Base-by-base conservation (phyloP, 2,329 filamentous ascomycete genomes). In the Pyricularia grisea region DNA sequence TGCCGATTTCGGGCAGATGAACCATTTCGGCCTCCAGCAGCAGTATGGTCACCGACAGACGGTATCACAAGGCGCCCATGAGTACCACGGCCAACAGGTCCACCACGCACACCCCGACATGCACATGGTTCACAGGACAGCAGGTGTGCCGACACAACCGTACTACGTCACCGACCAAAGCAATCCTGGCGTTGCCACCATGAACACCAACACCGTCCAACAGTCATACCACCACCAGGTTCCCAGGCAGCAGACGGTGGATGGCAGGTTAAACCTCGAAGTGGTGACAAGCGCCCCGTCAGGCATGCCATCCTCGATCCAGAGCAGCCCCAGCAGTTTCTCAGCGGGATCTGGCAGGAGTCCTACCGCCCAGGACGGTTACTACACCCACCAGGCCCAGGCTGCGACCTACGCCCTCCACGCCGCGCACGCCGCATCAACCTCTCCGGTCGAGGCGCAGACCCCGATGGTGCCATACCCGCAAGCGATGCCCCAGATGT, bases 151-250 rank as follows among this genome's bases (percentile, higher is more conserved):
- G 3, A 76, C 80, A 66, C 81, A 82, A 68, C 66, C 33, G 25
- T 87, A 83, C 75, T 90, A 88, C 73, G 81, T 89, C 33, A 84
- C 87, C 0, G 87, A 90, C 69, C 85, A 88, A 72, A 83, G 81
- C 74, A 88, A 88, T 73, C 86, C 87, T 11, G 85, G 84, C 14
- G 84, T 90, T 6, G 87, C 86, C 36, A 89, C 86, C 14, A 85
- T 89, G 82, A 87, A 85, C 76, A 82, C 85, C 12, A 70, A 70
- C 12, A 50, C 70, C 0, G 70, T 80, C 7, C 76, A 80, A 7
- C 78, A 83, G 69, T 50, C 42, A n/a, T 86, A 86, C 75, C 78
- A 83, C 69, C 86, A 86, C 75, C 84, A 86, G 67, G 79, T 86
- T 67, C 80, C 82, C n/a, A 80, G 81, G 50, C 82, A 82, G 72